Conservation (phyloP, 805 yeast species). For the Wickerhamiella sorbophila region DNA sequence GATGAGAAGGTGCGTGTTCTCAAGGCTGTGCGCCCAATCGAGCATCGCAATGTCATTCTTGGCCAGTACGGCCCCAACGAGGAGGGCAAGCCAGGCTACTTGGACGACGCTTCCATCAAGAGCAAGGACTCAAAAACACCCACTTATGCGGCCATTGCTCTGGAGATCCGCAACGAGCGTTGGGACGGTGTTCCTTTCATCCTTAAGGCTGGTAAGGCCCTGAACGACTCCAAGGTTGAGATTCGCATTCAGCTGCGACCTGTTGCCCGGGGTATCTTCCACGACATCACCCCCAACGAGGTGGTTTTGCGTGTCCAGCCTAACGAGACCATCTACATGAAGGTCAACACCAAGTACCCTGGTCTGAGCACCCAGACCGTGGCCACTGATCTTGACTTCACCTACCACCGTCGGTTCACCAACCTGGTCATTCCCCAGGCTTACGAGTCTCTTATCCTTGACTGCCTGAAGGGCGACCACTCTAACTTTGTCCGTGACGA, state of each 20-base stretch:
- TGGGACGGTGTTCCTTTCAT: slow-evolving; percentile 98
- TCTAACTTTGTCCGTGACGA: slow-evolving; percentile 97
- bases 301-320: slow-evolving; percentile 92
- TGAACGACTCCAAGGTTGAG: slow-evolving; percentile 89
- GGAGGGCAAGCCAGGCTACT: slow-evolving; percentile 62
- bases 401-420: slow-evolving; percentile 66
- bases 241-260: slow-evolving; percentile 84
- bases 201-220: slow-evolving; percentile 95
- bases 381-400: slow-evolving; percentile 79
- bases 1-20: slow-evolving; percentile 92
- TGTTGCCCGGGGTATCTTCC: slow-evolving; percentile 70
- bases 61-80: slow-evolving; percentile 92
- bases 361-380: slow-evolving; percentile 75
- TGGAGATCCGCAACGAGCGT: slow-evolving; percentile 77
- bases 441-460: slow-evolving; percentile 88
- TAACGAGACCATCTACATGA: slow-evolving; percentile 82
- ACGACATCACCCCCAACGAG: slow-evolving; percentile 76
- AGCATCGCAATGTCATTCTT: slow-evolving; percentile 49
- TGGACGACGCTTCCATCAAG: slow-evolving; percentile 83
- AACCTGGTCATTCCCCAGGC: slow-evolving; percentile 96
- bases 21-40: slow-evolving; percentile 61
- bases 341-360: slow-evolving; percentile 86
- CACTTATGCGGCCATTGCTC: slow-evolving; percentile 76
- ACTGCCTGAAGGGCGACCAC: slow-evolving; percentile 82
- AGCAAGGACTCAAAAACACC: slow-evolving; percentile 63